A percentile compares a stretch with the other conserved stretches of the same genome.
Conservation (phyloP, 805 yeast species). For the Wickerhamiella sergipiensis region DNA sequence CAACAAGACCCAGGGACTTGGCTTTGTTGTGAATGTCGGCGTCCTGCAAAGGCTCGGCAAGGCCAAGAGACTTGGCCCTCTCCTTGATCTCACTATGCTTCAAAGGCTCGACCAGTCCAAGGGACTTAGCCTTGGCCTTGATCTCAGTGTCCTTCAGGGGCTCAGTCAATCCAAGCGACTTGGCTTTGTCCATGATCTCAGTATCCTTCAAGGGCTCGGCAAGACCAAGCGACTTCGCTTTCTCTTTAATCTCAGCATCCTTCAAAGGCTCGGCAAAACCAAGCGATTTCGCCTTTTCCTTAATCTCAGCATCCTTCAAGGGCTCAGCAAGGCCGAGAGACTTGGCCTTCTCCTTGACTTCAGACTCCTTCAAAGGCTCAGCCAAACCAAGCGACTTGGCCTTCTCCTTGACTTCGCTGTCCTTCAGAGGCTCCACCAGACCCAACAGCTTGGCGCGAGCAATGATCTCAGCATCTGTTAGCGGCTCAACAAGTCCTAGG, state of each 20-base stretch:
- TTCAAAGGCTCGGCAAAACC: constrained; percentile 37
- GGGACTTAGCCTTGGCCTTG: constrained; percentile 2
- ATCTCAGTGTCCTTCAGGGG: constrained; percentile 9
- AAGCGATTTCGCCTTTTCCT: constrained; percentile 3
- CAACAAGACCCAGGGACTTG: constrained; percentile 8
- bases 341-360: constrained; percentile 6
- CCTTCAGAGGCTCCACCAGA: constrained; percentile 9
- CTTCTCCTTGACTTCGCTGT: not conserved
- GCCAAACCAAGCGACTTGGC: constrained; percentile 14
- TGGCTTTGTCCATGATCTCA: constrained; percentile 20
- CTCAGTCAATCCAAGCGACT: not conserved
- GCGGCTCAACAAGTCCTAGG: constrained; percentile 7
- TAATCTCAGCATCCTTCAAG: constrained; percentile 5
- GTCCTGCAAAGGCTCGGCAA: constrained; percentile 7
- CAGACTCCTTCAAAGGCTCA: constrained; percentile 9
- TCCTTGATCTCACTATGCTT: constrained; percentile 5
- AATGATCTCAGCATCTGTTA: constrained; percentile 3
- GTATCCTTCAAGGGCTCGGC: constrained; percentile 5
- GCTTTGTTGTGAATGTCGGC: constrained; percentile 30
- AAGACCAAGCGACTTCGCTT: constrained; percentile 3
- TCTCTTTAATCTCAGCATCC: constrained; percentile 29
- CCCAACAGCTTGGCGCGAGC: constrained; percentile 12
- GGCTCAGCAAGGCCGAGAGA: constrained; percentile 7
- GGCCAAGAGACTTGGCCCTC: constrained; percentile 9
- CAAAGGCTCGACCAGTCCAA: constrained; percentile 8